Percentiles rank a stretch among this genome's conserved stretches.
Conservation (phyloP, 768 basidiomycete species). For the Strobilomyces echinocephalus region DNA sequence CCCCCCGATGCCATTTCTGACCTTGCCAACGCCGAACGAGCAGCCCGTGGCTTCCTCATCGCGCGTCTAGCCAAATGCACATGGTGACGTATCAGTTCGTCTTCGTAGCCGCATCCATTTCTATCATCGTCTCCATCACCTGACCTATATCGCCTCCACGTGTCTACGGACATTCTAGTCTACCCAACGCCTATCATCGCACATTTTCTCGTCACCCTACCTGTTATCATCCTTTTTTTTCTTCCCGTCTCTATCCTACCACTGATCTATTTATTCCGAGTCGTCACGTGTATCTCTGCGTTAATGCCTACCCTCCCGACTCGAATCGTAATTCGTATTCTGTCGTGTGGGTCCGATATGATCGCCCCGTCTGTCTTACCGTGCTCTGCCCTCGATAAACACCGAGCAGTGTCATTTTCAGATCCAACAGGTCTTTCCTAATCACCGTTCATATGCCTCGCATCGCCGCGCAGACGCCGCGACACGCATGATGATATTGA, state of each 20-base stretch:
- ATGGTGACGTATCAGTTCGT: background rate
- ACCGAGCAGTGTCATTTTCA: too few species aligned
- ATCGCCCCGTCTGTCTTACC: background rate
- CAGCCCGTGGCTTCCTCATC: slow-evolving; percentile 11
- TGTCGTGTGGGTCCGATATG: background rate
- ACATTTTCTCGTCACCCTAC: background rate
- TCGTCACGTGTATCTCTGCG: background rate
- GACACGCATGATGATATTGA: background rate
- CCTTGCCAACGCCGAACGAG: background rate
- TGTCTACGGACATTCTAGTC: background rate
- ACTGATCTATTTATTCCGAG: too few species aligned
- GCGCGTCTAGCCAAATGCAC: background rate
- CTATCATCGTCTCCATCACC: background rate
- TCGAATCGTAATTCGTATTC: background rate
- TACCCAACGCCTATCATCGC: background rate
- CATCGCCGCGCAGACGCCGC: background rate
- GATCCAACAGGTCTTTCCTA: background rate
- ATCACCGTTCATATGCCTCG: background rate
- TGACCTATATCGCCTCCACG: background rate
- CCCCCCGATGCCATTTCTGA: background rate
- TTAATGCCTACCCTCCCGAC: background rate
- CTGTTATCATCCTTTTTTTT: background rate
- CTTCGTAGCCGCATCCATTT: background rate
- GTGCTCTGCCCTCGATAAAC: too few species aligned
- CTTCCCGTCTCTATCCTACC: background rate